These are phyloP conservation scores for Fragilaria crotonensis DNA, from an alignment of 108 stramenopile species.

Conservation along the genomic window DNA sequence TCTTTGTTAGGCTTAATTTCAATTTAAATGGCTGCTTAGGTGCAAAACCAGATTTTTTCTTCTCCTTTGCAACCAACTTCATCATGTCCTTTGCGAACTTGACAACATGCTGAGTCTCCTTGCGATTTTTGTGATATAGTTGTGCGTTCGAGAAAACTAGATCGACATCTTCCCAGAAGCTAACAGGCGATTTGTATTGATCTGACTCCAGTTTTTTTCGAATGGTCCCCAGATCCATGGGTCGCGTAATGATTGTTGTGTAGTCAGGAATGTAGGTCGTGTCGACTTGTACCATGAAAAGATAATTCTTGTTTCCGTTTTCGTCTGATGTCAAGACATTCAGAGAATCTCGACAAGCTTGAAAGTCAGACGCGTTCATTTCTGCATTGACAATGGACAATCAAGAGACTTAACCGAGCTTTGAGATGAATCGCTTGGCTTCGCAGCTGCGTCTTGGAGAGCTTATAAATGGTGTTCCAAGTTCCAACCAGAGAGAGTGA, in stretches of 20 bases:
- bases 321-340: slow-evolving; percentile 36
- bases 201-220: slow-evolving; percentile 46
- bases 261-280: slow-evolving; percentile 49
- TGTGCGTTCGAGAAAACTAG: slow-evolving; percentile 66
- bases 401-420: too few relatives aligned
- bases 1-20: neutral
- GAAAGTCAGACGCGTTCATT: slow-evolving; percentile 41
- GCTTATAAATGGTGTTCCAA: too few relatives aligned
- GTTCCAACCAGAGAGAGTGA: too few relatives aligned
- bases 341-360: slow-evolving; percentile 40
- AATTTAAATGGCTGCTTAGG: slow-evolving; percentile 7
- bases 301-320: slow-evolving; percentile 49
- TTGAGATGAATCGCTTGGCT: too few relatives aligned
- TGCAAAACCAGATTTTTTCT: slow-evolving; percentile 44
- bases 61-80: slow-evolving; percentile 45
- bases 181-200: slow-evolving; percentile 28
- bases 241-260: slow-evolving; percentile 34
- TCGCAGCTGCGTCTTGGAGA: too few relatives aligned
- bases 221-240: slow-evolving; percentile 67
- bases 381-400: too few relatives aligned
- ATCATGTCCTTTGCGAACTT: slow-evolving; percentile 59
- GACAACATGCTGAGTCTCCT: slow-evolving; percentile 52
- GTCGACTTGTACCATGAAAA: slow-evolving; percentile 71
- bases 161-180: slow-evolving; percentile 37
- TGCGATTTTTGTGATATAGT: slow-evolving; percentile 38